Percentiles rank a stretch among this genome's conserved stretches.
phyloP scores from a whole-genome alignment of 768 basidiomycete genomes.

The Termitomyces sp. region DNA sequence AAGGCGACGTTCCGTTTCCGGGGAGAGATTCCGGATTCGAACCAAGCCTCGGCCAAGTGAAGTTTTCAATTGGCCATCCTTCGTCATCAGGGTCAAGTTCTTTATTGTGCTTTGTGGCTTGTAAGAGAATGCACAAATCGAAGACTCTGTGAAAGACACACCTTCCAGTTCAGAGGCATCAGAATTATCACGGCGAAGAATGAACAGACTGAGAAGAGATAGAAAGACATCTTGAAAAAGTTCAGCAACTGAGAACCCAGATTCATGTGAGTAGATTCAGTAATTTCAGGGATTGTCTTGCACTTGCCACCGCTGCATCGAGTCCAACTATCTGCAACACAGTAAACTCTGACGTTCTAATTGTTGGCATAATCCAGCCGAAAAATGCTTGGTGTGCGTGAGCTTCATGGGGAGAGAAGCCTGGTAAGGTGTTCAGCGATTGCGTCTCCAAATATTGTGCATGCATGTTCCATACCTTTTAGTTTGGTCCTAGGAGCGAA shows the following conservation, averaged over 20 bases:
- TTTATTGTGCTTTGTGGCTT: conserved; percentile 59
- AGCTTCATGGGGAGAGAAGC: conserved; percentile 91
- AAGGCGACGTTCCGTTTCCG: conserved; percentile 33
- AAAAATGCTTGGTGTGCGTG: conserved; percentile 86
- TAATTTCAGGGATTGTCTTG: background rate
- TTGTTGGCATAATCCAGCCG: conserved; percentile 94
- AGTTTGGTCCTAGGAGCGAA: conserved; percentile 94
- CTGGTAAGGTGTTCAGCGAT: conserved; percentile 33
- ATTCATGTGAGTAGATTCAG: background rate
- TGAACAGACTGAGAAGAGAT: conserved; percentile 85
- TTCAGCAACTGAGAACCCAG: conserved; percentile 64
- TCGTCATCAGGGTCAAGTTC: conserved; percentile 57
- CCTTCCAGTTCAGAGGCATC: conserved; percentile 94
- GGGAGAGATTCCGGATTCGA: conserved; percentile 19
- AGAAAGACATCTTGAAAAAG: conserved; percentile 95
- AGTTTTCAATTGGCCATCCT: conserved; percentile 39
- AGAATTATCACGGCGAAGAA: conserved; percentile 79
- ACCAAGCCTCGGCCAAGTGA: conserved; percentile 43
- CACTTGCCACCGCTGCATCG: conserved; percentile 89
- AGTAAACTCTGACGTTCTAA: conserved; percentile 87
- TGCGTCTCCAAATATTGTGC: conserved; percentile 8
- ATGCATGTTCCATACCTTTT: conserved; percentile 54
- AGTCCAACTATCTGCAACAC: conserved; percentile 95
- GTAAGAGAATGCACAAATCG: conserved; percentile 6
- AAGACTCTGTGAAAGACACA: conserved; percentile 32